Evolutionary conservation across 495 filamentous ascomycete species (phyloP).

Genomic region (Penicillium simplicissimum): DNA sequence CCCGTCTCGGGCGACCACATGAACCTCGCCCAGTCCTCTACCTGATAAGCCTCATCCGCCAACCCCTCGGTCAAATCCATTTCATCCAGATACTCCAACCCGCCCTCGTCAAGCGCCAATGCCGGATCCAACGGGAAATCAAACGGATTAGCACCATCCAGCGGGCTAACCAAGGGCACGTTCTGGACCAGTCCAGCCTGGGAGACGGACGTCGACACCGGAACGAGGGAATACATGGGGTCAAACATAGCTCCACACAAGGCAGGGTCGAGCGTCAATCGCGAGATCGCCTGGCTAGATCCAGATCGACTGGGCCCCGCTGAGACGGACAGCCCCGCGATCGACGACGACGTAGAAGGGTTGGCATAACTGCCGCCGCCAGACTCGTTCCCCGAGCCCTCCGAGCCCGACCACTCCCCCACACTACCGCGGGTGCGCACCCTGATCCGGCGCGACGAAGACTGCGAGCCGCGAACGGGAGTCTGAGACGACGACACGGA

Average conservation of each 20-base stretch:
- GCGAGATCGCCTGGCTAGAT: neutral
- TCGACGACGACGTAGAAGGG: neutral
- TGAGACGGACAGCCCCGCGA: neutral
- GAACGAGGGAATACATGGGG: slow-evolving; percentile 21
- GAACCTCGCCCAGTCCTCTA: slow-evolving; percentile 36
- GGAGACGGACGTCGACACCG: slow-evolving; percentile 12
- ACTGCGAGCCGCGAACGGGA: slow-evolving; percentile 1
- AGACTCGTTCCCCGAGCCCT: slow-evolving; percentile 20
- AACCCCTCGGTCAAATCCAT: slow-evolving; percentile 28
- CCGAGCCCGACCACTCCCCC: slow-evolving; percentile 28
- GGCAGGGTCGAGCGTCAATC: slow-evolving; percentile 18
- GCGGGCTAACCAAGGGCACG: slow-evolving; percentile 23
- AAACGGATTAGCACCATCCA: slow-evolving; percentile 24
- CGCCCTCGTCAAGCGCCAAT: slow-evolving; percentile 17
- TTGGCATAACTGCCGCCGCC: neutral
- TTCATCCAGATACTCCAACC: slow-evolving; percentile 23
- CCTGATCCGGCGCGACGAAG: slow-evolving; percentile 12
- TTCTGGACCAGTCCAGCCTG: slow-evolving; percentile 10
- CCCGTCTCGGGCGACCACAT: slow-evolving; percentile 35
- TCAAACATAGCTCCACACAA: slow-evolving; percentile 21
- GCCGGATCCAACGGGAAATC: slow-evolving; percentile 28
- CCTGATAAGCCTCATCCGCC: slow-evolving; percentile 25
- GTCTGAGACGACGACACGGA: slow-evolving; percentile 15
- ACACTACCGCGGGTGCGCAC: neutral
- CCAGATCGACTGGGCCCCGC: neutral